Evolutionary conservation across 169 alveolate genomes (phyloP), one percentile per base, ranked within the genome.

Genomic region (Plasmodium malariae): DNA sequence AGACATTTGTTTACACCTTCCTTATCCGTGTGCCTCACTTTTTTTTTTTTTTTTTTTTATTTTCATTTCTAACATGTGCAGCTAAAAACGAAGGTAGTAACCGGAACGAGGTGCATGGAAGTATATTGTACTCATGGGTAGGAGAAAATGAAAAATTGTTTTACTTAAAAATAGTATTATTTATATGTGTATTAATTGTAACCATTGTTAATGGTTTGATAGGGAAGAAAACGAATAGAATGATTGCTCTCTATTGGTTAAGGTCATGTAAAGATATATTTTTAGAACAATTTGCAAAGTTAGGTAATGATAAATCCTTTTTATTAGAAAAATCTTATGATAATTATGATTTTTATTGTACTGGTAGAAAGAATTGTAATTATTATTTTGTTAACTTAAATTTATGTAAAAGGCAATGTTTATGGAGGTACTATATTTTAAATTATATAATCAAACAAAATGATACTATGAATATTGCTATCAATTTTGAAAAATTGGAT

Each of bases 291-390:
- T 83, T 83, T 55, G 86, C 91, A 54, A 83, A 83, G 21, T 2
- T 83, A 30, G 91, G 91, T 36, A 69, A 83, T 83, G 85, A 83
- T 3, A 83, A 83, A 68, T 67, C 91, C 6, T 83, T 83, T 83
- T 57, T 83, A 55, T 45, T 83, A 43, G 91, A 83, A 83, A 67
- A 69, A 11, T 83, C 91, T 17, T 83, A 83, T 68, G 86, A 83
- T 24, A 65, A 30, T 30, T 83, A 54, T 83, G 91, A 83, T 19
- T 83, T 83, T 68, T 54, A 51, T 24, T 65, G 91, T 1, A 83
- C 91, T 17, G 91, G 91, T 34, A 67, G 91, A 67, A 83, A 83
- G 26, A 67, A 83, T 28, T 83, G 91, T 43, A 83, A 83, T 43
- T 83, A 67, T 34, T 83, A 83, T 60, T 65, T 68, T 21, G 91